Conservation (phyloP, 2,329 filamentous ascomycete genomes). For the Fusarium chaquense region DNA sequence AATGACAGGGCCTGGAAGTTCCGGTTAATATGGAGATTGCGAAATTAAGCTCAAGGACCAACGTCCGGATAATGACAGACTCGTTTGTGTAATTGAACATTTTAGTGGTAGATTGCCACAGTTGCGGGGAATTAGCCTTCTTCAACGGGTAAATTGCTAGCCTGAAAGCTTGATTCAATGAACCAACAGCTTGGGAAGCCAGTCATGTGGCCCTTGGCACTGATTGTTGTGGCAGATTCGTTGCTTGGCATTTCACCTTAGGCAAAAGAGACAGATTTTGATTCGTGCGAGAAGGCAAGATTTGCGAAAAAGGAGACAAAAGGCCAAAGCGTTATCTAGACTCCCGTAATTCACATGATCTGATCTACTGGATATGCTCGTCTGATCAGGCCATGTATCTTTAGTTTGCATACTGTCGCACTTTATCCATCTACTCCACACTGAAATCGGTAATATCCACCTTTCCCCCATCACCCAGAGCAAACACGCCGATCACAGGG, state of each 20-base stretch:
- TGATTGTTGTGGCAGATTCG: neutral
- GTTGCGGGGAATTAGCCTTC: neutral
- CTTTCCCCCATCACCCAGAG: neutral
- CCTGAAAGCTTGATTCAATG: constrained; percentile 17
- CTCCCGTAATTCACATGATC: neutral
- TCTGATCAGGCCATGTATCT: neutral
- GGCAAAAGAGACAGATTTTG: neutral
- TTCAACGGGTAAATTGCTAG: constrained; percentile 10
- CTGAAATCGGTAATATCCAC: constrained; percentile 6
- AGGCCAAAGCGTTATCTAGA: neutral
- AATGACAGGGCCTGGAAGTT: neutral
- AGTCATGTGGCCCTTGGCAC: neutral
- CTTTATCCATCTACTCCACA: constrained; percentile 21
- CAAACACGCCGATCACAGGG: constrained; percentile 21
- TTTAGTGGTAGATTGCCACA: neutral
- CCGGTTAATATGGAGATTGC: constrained; percentile 4
- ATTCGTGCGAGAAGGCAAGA: neutral
- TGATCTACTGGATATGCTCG: neutral
- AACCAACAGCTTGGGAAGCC: constrained; percentile 1
- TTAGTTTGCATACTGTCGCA: neutral
- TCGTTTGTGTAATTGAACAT: neutral
- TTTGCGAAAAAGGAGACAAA: neutral
- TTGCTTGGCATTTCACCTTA: neutral
- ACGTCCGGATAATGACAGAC: neutral
- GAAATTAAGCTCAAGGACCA: neutral